Base-by-base conservation (phyloP, 306 rosid species). In the Dalbergia oliveri region DNA sequence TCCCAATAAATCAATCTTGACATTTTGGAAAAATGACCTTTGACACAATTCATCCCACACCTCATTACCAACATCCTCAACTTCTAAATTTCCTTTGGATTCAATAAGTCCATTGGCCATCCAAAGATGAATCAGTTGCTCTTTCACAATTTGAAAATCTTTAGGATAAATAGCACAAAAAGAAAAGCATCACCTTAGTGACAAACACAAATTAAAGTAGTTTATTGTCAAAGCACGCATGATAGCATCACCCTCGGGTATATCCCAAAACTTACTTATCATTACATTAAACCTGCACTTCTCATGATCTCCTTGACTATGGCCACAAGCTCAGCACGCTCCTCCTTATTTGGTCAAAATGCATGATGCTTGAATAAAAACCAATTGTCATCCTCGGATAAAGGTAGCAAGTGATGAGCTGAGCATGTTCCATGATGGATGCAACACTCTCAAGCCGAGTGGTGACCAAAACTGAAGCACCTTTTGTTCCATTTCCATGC, bases 1-100 rank as follows among this genome's bases (percentile, higher is more conserved):
- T 4, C 64, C 44, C 4, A 7, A 5, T 4, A 0, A 0, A 14
- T 18, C 23, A 15, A 0, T 41, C 59, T 47, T 12, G 12, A 73
- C 83, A 18, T 82, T 72, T 26, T 81, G 79, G 4, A 80, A 80
- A 51, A 80, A 64, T 0, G 83, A 80, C 53, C 79, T 80, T 66
- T 65, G 16, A 1, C 73, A n/a, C 44, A 80, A 80, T 31, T 80
- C 84, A 53, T 72, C 57, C 73, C 84, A 72, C 50, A 72, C 73
- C 15, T 13, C 50, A 5, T 72, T 39, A 5, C 79, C 84, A 11
- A 80, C 43, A 51, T 80, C 67, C 33, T 72, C 78, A 4, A 3
- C 72, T 4, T 79, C 76, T 59, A 71, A 35, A 4, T 1, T 19
- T 47, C 11, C 65, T 47, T 60, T n/a, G 0, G 70, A 59, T 8